Base-by-base conservation (phyloP, 129 eudicot species). In the Pseudognaphalium luteoalbum region DNA sequence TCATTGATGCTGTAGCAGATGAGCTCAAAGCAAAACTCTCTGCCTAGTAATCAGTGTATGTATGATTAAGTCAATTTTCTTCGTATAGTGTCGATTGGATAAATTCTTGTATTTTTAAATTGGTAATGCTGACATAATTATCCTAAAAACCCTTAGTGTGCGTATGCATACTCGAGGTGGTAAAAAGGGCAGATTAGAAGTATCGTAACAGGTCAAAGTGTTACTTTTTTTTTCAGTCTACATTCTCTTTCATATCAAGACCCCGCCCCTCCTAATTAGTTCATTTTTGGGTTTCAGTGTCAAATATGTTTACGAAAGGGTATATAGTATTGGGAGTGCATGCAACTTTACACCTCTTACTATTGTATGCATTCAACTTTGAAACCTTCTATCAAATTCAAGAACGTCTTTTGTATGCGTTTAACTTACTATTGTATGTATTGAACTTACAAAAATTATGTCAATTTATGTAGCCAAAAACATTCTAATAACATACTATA, bases 1-100 rank as follows among this genome's bases (percentile, higher is more conserved):
- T 92, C 86, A 88, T 92, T 37, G 98, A 90, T 60, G 96, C 96
- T 57, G 98, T 92, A 21, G 98, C 98, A 10, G 80, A 80, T 52
- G 95, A 92, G 58, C 90, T 92, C 66, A 92, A 76, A 88, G 89
- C 95, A 73, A 90, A 74, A 77, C 96, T 92, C 72, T 62, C 86
- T 33, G 74, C 66, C 66, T 81, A 78, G 68, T 75, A 83, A 73
- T 74, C 73, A 78, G 20, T 70, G 89, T 86, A 77, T 68, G 86
- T 78, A 73, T 66, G 12, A 47, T 72, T 2, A 9, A 35, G 17
- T 28, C 7, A 25, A 41, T 4, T 42, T 42, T 75, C 10, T 3
- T n/a, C 28, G 33, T 60, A 7, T 6, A 35, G 32, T 7, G n/a
- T 72, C 6, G 8, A 16, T 71, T 21, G 12, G 19, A 14, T 44